phyloP scores from a whole-genome alignment of 306 rosid genomes.

The Rosa rugosa region DNA sequence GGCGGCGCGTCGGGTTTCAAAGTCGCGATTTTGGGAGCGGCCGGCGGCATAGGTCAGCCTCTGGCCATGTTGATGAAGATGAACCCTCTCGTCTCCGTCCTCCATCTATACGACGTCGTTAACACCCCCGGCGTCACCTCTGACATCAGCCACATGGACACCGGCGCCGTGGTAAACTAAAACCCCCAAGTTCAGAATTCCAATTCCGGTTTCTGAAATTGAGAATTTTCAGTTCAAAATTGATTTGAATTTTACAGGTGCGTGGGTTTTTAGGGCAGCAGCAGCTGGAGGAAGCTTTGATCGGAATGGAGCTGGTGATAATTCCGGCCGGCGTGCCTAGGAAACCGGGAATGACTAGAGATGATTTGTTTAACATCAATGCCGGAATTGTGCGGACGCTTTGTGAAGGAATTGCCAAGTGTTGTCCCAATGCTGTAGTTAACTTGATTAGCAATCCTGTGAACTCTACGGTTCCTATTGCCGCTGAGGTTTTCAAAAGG shows the following conservation, averaged over 20 bases:
- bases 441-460: slow-evolving; percentile 98
- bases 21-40: slow-evolving; percentile 89
- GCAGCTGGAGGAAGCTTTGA: slow-evolving; percentile 80
- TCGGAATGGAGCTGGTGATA: slow-evolving; percentile 84
- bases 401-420: slow-evolving; percentile 75
- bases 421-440: slow-evolving; percentile 90
- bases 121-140: slow-evolving; percentile 94
- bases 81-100: slow-evolving; percentile 83
- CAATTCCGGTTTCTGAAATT: background rate
- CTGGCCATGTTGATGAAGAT: slow-evolving; percentile 90
- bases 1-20: slow-evolving; percentile 94
- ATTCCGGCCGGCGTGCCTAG: slow-evolving; percentile 97
- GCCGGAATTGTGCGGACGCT: slow-evolving; percentile 96
- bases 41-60: slow-evolving; percentile 97
- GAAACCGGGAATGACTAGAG: slow-evolving; percentile 99
- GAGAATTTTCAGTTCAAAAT: background rate
- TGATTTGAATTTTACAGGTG: slow-evolving; percentile 44
- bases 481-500: slow-evolving; percentile 91
- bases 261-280: slow-evolving; percentile 87
- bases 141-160: slow-evolving; percentile 97
- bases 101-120: slow-evolving; percentile 92
- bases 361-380: slow-evolving; percentile 89
- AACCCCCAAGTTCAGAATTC: background rate
- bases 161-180: slow-evolving; percentile 82
- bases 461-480: slow-evolving; percentile 91